Conservation (phyloP, 2,329 filamentous ascomycete species). For the Mariannaea sp. region DNA sequence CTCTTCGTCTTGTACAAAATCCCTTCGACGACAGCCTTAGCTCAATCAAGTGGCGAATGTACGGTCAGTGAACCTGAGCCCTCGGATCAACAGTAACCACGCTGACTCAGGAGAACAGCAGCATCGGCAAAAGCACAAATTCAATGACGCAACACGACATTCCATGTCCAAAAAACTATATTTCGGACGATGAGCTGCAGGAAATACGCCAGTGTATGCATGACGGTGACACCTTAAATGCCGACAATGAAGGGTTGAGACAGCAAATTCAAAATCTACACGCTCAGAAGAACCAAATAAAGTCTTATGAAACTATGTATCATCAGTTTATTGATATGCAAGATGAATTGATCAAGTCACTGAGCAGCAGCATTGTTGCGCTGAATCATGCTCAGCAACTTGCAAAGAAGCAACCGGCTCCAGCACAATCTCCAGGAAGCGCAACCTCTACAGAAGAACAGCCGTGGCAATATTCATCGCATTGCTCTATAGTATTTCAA, state of each 20-base stretch:
- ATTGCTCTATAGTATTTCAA: neutral
- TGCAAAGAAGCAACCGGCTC: neutral
- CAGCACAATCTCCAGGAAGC: neutral
- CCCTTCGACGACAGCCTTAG: too few relatives aligned
- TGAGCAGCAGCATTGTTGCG: neutral
- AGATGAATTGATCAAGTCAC: neutral
- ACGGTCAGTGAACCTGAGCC: neutral
- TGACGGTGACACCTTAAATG: neutral
- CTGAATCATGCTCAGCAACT: neutral
- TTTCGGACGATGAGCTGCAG: neutral
- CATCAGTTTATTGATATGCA: neutral
- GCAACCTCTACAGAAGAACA: neutral
- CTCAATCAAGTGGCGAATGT: too few relatives aligned
- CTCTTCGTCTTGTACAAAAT: too few relatives aligned
- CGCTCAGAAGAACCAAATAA: neutral
- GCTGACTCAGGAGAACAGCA: neutral
- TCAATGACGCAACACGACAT: neutral
- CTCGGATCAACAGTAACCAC: neutral
- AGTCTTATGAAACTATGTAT: neutral
- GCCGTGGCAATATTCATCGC: neutral
- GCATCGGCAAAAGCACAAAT: neutral
- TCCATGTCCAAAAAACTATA: neutral
- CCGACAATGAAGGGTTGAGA: neutral
- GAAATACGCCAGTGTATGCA: neutral
- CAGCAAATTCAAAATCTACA: neutral